These are phyloP conservation scores for Emergomyces pasteurianus DNA, from an alignment of 2,329 filamentous ascomycete species.

Conservation along the genomic window DNA sequence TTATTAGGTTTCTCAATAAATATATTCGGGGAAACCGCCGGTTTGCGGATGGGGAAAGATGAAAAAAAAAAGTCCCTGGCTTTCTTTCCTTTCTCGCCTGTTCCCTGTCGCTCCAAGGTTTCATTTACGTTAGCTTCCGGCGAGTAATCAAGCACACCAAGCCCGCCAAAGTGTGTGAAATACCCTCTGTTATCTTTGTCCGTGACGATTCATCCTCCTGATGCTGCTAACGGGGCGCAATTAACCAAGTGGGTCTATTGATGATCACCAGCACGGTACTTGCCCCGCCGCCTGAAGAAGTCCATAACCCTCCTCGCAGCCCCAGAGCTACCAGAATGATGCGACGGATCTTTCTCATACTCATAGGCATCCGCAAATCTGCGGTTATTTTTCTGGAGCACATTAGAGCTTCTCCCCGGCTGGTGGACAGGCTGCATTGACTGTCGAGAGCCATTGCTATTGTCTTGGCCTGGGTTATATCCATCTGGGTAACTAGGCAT, in stretches of 20 bases:
- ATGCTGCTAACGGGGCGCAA: background rate
- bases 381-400: constrained; percentile 74
- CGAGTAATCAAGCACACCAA: background rate
- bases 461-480: constrained; percentile 32
- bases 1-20: background rate
- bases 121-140: background rate
- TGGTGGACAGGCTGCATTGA: constrained; percentile 30
- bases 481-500: constrained; percentile 37
- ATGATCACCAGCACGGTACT: constrained; percentile 47
- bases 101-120: background rate
- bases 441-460: constrained; percentile 27
- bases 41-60: background rate
- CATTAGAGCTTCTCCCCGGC: constrained; percentile 36
- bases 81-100: background rate
- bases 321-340: constrained; percentile 71
- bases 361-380: constrained; percentile 84
- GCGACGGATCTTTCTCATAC: constrained; percentile 46
- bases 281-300: constrained; percentile 83
- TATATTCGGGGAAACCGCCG: background rate
- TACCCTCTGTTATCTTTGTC: background rate
- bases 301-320: constrained; percentile 94
- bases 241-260: background rate
- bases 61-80: background rate
- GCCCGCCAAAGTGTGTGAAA: background rate
- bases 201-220: background rate